These are phyloP conservation scores for Quercus robur DNA, from an alignment of 306 rosid genomes.

Conservation along the genomic window DNA sequence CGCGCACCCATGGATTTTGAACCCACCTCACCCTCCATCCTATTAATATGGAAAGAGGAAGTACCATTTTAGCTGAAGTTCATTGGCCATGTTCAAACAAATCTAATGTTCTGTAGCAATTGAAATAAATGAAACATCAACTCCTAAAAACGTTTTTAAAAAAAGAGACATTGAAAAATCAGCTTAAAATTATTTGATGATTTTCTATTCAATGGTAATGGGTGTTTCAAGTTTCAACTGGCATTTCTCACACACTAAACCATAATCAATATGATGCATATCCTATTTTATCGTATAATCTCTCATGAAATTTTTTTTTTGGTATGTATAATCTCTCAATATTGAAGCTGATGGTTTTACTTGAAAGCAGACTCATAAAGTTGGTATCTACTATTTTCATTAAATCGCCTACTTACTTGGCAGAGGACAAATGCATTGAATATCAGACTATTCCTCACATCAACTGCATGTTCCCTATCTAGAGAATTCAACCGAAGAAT, in stretches of 20 bases:
- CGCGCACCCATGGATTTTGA: too few relatives aligned
- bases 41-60: too few relatives aligned
- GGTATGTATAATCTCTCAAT: neutral
- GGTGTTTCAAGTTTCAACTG: neutral
- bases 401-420: constrained; percentile 55
- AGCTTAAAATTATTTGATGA: too few relatives aligned
- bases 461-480: constrained; percentile 19
- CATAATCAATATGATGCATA: neutral
- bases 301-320: too few relatives aligned
- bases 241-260: neutral
- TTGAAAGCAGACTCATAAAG: neutral
- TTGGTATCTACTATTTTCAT: neutral
- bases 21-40: too few relatives aligned
- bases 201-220: too few relatives aligned
- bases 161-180: too few relatives aligned
- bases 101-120: too few relatives aligned
- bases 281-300: neutral
- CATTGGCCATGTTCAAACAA: too few relatives aligned
- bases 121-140: too few relatives aligned
- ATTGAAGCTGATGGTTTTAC: neutral
- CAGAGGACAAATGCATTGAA: constrained; percentile 92
- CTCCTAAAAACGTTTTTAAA: too few relatives aligned
- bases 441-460: constrained; percentile 75
- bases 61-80: too few relatives aligned
- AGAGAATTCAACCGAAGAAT: constrained; percentile 42